Evolutionary conservation across 306 rosid species (phyloP), one percentile per base, ranked within the genome.

Genomic region (Canavalia gladiata): DNA sequence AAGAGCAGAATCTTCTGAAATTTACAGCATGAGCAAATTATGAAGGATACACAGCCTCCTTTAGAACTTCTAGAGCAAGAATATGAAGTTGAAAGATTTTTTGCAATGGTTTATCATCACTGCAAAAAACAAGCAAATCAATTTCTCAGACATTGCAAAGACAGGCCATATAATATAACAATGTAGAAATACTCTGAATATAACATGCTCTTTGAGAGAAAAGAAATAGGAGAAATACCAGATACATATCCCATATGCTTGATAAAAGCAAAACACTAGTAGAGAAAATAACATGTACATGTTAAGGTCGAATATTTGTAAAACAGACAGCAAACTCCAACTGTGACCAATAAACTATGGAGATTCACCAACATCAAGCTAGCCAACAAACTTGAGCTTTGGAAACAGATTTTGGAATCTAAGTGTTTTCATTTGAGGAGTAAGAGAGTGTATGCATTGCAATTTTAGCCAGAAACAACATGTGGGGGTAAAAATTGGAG

Each of bases 21-120:
- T 79, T 69, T 45, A 76, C 59, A 67, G 81, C 75, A 66, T 46
- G 43, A 80, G 60, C 71, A 84, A 77, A 31, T 75, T 12, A 78
- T 43, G 78, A 87, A 93, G 99, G 99, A 95, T 95, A 95, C 99
- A 93, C 94, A 9, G 99, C 99, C 83, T 91, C 98, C 88, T 90
- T 90, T 79, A 95, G 90, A 66, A 95, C 99, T 80, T 90, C 97
- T 81, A 95, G 87, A 71, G 97, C 86, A 77, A 93, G 90, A 84
- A 90, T 87, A 80, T 95, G 99, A 68, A 93, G 96, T 81, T 81
- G 92, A 83, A 95, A 86, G 65, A 81, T 73, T 57, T 88, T 87
- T 73, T 88, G 83, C 81, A 90, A 75, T 46, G 86, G 84, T 43
- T 86, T 89, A 81, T 90, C 89, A 62, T 83, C 92, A 87, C 99